These are phyloP conservation scores for Fagus crenata DNA, from an alignment of 306 rosid genomes.

Conservation along the genomic window DNA sequence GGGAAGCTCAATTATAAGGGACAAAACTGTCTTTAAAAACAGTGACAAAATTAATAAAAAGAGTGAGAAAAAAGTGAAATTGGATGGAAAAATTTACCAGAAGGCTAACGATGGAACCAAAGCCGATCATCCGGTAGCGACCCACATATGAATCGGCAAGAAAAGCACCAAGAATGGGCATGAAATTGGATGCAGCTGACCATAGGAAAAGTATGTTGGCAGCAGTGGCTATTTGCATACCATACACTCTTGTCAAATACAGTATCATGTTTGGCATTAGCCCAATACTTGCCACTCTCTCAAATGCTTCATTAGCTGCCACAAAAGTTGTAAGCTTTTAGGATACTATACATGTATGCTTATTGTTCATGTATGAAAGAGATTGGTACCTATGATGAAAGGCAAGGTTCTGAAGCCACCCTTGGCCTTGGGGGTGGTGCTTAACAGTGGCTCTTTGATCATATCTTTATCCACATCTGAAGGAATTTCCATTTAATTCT, in stretches of 20 bases:
- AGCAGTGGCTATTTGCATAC: constrained; percentile 11
- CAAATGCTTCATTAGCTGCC: constrained; percentile 31
- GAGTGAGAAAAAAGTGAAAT: neutral
- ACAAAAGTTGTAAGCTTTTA: neutral
- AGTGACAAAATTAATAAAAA: neutral
- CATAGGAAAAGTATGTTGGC: constrained; percentile 28
- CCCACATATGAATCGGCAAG: constrained; percentile 31
- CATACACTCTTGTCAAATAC: constrained; percentile 30
- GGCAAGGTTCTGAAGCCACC: constrained; percentile 15
- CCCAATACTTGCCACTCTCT: constrained; percentile 27
- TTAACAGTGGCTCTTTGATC: neutral
- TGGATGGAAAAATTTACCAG: constrained; percentile 14
- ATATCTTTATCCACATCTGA: neutral
- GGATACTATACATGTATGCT: neutral
- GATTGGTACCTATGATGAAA: constrained; percentile 4
- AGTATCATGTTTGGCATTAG: constrained; percentile 29
- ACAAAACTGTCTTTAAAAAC: neutral
- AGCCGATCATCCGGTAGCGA: constrained; percentile 23
- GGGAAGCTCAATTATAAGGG: neutral
- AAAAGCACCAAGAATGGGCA: constrained; percentile 31
- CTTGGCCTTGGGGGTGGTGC: neutral
- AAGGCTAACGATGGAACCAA: constrained; percentile 17
- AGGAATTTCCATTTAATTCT: neutral
- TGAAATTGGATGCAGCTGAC: constrained; percentile 25
- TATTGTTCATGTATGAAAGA: neutral